Evolutionary conservation across 345 rosid genomes (phyloP).

Genomic region (Mangifera indica): DNA sequence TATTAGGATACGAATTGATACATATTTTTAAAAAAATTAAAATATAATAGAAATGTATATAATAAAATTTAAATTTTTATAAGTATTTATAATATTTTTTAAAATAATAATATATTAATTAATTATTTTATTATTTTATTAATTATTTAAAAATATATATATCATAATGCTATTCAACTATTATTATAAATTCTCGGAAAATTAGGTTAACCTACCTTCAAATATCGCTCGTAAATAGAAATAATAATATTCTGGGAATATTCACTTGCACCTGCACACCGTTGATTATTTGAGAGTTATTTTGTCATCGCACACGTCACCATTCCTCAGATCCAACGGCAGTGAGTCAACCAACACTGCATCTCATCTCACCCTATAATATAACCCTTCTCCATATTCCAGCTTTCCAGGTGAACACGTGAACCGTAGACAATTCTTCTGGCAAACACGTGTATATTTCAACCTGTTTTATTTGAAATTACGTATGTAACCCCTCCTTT

Average conservation of each 20-base stretch:
- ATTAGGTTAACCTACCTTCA: neutral
- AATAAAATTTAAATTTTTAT: too few species aligned
- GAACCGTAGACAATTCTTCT: too few species aligned
- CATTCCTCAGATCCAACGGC: neutral
- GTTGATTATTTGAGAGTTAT: neutral
- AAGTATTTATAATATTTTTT: too few species aligned
- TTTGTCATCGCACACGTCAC: slow-evolving; percentile 6
- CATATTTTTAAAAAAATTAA: too few species aligned
- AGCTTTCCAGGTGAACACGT: slow-evolving; percentile 4
- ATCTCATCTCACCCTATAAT: neutral
- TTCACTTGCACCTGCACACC: neutral
- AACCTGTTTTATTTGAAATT: neutral
- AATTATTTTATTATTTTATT: too few species aligned
- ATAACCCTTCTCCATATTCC: neutral
- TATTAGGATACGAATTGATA: too few species aligned
- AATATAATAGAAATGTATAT: too few species aligned
- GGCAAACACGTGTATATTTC: neutral
- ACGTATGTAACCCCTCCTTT: neutral
- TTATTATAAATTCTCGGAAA: neutral
- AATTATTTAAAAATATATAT: too few species aligned
- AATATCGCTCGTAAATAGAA: neutral
- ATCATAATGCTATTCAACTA: too few species aligned
- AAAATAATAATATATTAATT: too few species aligned
- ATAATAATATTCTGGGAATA: neutral
- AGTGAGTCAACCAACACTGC: too few species aligned